Percentiles rank a stretch among this genome's conserved stretches.
These are phyloP conservation scores for Mimosa bimucronata DNA, from an alignment of 306 rosid species.

Conservation along the genomic window DNA sequence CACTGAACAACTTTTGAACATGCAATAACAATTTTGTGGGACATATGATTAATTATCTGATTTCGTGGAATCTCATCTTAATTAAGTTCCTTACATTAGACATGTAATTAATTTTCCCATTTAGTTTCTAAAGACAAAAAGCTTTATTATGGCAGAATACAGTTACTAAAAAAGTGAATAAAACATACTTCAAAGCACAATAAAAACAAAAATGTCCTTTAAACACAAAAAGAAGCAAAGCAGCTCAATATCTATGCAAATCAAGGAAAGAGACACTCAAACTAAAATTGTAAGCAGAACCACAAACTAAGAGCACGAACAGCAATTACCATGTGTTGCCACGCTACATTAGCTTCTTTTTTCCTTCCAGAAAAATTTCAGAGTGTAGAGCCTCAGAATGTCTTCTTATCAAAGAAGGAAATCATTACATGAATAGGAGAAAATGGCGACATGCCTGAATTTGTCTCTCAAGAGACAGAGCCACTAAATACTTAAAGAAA, in stretches of 20 bases:
- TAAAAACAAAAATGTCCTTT: neutral
- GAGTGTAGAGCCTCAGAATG: neutral
- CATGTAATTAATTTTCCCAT: too few species aligned
- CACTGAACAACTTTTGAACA: too few species aligned
- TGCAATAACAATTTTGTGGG: too few species aligned
- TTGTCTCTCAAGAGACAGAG: neutral
- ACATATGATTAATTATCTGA: too few species aligned
- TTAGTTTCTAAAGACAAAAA: neutral
- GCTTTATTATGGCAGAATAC: neutral
- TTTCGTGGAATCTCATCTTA: too few species aligned
- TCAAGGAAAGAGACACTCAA: neutral
- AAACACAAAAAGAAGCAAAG: neutral
- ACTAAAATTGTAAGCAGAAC: neutral
- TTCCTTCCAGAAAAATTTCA: neutral
- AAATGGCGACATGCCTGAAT: neutral
- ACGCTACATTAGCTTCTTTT: neutral
- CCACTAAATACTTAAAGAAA: neutral
- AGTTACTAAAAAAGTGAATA: neutral
- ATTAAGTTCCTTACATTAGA: too few species aligned
- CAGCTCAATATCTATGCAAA: conserved; percentile 2
- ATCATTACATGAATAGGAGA: neutral
- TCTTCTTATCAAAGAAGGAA: neutral
- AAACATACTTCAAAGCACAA: neutral
- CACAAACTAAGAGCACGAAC: neutral
- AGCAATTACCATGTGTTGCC: neutral